Percentiles rank a stretch among this genome's conserved stretches.
These are phyloP conservation scores for Blastomyces silverae DNA, from an alignment of 2,329 filamentous ascomycete genomes.

Conservation along the genomic window DNA sequence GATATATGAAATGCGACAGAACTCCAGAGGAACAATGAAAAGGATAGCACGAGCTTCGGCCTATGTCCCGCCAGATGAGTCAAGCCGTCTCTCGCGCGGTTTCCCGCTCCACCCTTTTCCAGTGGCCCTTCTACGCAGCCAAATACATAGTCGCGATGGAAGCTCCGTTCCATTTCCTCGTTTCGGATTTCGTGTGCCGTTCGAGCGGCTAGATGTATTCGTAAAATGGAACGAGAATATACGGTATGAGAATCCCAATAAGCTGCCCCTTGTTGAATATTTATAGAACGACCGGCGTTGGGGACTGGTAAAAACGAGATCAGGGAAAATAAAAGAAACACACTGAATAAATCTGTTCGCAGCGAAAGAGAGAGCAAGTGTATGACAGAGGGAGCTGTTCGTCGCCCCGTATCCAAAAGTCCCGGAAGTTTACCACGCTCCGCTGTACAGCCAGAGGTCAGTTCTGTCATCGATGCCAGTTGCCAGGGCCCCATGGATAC, in stretches of 20 bases:
- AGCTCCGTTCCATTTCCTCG: neutral
- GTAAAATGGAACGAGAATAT: neutral
- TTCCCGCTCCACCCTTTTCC: neutral
- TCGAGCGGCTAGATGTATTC: neutral
- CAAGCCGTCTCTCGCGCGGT: neutral
- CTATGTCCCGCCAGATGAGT: neutral
- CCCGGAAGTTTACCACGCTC: neutral
- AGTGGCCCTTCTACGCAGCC: neutral
- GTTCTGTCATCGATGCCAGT: slow-evolving; percentile 4
- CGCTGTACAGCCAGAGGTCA: neutral
- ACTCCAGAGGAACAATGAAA: neutral
- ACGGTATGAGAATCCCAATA: neutral
- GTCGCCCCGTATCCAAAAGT: neutral
- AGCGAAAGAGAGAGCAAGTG: neutral
- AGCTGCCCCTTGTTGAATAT: slow-evolving; percentile 7
- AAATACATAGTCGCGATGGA: neutral
- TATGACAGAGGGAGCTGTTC: neutral
- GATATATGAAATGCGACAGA: neutral
- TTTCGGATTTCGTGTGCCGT: neutral
- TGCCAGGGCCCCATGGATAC: slow-evolving; percentile 5
- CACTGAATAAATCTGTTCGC: neutral
- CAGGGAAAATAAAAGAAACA: neutral
- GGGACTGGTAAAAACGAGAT: neutral
- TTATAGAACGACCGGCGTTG: slow-evolving; percentile 10
- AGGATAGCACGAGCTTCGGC: neutral